A percentile compares a stretch with the other conserved stretches of the same genome.
Conservation (phyloP, 2,329 filamentous ascomycete genomes). For the Aspergillus caelatus region DNA sequence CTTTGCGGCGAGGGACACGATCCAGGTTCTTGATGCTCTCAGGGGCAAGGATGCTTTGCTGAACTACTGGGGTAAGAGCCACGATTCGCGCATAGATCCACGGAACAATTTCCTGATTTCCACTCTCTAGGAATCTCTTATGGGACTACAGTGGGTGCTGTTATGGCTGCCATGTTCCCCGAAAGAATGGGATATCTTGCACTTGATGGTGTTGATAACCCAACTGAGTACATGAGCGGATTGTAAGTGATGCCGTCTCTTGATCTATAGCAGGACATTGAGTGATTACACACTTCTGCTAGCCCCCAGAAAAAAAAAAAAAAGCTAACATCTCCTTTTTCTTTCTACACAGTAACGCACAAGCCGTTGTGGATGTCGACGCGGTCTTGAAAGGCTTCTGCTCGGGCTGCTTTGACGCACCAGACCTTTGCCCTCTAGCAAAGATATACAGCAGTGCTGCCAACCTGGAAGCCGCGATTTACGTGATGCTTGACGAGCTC, state of each 20-base stretch:
- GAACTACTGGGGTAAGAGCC: slow-evolving; percentile 15
- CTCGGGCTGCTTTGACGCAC: slow-evolving; percentile 10
- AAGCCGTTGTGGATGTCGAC: slow-evolving; percentile 10
- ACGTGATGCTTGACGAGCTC: slow-evolving; percentile 8
- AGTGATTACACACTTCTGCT: not conserved
- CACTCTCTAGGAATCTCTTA: slow-evolving; percentile 13
- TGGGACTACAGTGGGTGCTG: slow-evolving; percentile 13
- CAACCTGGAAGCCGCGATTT: slow-evolving; percentile 12
- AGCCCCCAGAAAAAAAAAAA: too few species aligned
- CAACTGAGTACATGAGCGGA: slow-evolving; percentile 11
- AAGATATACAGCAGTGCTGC: slow-evolving; percentile 8
- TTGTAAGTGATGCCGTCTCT: slow-evolving; percentile 1
- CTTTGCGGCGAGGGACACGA: slow-evolving; percentile 16
- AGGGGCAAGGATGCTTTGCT: slow-evolving; percentile 7
- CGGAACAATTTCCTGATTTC: not conserved
- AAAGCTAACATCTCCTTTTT: not conserved
- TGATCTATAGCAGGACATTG: not conserved
- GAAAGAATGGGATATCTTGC: slow-evolving; percentile 13
- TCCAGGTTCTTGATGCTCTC: slow-evolving; percentile 14
- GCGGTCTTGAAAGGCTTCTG: slow-evolving; percentile 10
- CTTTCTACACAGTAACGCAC: slow-evolving; percentile 9
- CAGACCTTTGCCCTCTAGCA: slow-evolving; percentile 9
- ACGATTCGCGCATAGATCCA: not conserved
- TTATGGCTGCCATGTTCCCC: slow-evolving; percentile 16
- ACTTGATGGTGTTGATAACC: slow-evolving; percentile 15